Conservation (phyloP, 148 eudicot genomes). For the Camellia japonica region DNA sequence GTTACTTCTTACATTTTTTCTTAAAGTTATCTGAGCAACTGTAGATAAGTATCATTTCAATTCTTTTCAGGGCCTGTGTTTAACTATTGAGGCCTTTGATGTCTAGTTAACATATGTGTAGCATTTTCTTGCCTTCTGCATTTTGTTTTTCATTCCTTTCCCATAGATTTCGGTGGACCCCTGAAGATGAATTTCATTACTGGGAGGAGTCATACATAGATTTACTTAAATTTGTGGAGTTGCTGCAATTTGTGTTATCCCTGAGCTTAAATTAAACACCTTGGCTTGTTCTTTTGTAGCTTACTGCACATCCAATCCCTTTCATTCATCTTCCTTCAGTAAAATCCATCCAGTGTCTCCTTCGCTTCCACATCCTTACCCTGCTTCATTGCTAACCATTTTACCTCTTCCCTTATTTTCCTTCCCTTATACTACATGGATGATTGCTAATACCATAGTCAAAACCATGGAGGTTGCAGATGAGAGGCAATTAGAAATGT, state of each 20-base stretch:
- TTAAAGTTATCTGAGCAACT: too few relatives aligned
- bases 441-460: too few relatives aligned
- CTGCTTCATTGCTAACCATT: too few relatives aligned
- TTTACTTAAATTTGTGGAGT: background rate
- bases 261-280: background rate
- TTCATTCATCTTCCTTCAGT: too few relatives aligned
- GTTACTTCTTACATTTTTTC: too few relatives aligned
- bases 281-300: background rate
- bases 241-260: background rate
- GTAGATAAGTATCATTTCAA: too few relatives aligned
- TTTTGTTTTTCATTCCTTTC: background rate
- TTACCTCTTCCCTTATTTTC: too few relatives aligned
- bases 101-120: background rate
- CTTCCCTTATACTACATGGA: too few relatives aligned
- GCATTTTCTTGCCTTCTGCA: background rate
- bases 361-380: too few relatives aligned
- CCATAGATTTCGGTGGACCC: background rate
- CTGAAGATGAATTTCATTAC: background rate
- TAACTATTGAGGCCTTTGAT: background rate
- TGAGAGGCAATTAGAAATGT: too few relatives aligned
- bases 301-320: background rate
- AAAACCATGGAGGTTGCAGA: too few relatives aligned
- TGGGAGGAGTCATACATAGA: background rate
- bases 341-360: too few relatives aligned
- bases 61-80: background rate